Conservation (phyloP, 73 alveolate species). For the Paramecium caudatum region DNA sequence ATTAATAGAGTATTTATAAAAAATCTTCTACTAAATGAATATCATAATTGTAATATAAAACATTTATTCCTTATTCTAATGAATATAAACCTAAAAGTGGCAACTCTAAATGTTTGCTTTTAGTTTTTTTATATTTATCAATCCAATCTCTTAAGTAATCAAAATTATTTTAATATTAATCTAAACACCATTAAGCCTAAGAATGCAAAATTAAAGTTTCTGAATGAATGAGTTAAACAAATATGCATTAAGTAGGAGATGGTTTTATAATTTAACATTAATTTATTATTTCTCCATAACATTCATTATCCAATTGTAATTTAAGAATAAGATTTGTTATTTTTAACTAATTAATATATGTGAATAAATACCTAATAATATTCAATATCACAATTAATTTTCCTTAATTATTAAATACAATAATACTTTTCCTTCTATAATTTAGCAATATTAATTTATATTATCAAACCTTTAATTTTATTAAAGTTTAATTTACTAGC, state of each 20-base stretch:
- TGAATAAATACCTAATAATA: too few species aligned
- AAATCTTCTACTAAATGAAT: conserved; percentile 24
- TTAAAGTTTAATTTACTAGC: neutral
- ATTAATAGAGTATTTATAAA: neutral
- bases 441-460: neutral
- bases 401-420: neutral
- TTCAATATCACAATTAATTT: neutral
- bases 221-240: neutral
- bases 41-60: conserved; percentile 32
- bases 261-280: conserved; percentile 23
- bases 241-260: conserved; percentile 14
- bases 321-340: neutral
- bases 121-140: neutral
- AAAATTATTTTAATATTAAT: conserved; percentile 6
- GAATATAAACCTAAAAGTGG: neutral
- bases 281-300: neutral
- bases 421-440: neutral
- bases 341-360: too few species aligned
- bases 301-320: neutral
- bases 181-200: conserved; percentile 13
- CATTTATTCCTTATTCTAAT: neutral
- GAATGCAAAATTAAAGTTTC: conserved; percentile 1
- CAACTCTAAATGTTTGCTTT: conserved; percentile 4
- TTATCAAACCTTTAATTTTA: neutral
- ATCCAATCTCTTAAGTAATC: neutral